Conservation (phyloP, 352 stramenopile genomes). For the Phytophthora agathidicida region DNA sequence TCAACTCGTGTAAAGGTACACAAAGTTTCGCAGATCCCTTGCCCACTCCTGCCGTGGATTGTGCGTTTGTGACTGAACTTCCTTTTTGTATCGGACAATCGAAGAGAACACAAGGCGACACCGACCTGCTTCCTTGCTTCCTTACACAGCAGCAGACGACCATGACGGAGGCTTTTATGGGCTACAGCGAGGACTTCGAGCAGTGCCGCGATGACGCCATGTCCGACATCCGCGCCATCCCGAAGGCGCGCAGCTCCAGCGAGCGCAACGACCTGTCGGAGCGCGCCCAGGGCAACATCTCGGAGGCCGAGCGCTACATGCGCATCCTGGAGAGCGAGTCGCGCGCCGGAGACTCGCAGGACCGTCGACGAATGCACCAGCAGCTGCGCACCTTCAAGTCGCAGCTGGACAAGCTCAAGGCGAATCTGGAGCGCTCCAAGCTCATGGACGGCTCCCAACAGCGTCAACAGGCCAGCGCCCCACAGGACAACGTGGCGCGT, state of each 20-base stretch:
- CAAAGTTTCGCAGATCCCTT: conserved; percentile 30
- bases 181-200: conserved; percentile 87
- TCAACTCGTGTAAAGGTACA: conserved; percentile 19
- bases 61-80: conserved; percentile 44
- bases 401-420: conserved; percentile 88
- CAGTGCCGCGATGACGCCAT: conserved; percentile 82
- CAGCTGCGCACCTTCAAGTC: conserved; percentile 86
- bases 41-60: conserved; percentile 22
- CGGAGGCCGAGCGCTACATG: conserved; percentile 81
- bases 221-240: conserved; percentile 68
- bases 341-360: conserved; percentile 75
- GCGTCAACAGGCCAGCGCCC: conserved; percentile 46
- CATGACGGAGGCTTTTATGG: conserved; percentile 84
- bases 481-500: conserved; percentile 74
- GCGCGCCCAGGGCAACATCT: conserved; percentile 72
- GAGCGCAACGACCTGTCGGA: conserved; percentile 56
- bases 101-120: background rate
- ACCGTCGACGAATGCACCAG: conserved; percentile 85
- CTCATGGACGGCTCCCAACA: conserved; percentile 78
- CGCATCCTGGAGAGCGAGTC: conserved; percentile 87
- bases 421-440: conserved; percentile 75
- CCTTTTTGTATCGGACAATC: conserved; percentile 25
- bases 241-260: conserved; percentile 43
- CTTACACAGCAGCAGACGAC: background rate
- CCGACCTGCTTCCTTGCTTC: conserved; percentile 2